Evolutionary conservation across 2,329 filamentous ascomycete species (phyloP).

Genomic region (Scedosporium minutisporum): DNA sequence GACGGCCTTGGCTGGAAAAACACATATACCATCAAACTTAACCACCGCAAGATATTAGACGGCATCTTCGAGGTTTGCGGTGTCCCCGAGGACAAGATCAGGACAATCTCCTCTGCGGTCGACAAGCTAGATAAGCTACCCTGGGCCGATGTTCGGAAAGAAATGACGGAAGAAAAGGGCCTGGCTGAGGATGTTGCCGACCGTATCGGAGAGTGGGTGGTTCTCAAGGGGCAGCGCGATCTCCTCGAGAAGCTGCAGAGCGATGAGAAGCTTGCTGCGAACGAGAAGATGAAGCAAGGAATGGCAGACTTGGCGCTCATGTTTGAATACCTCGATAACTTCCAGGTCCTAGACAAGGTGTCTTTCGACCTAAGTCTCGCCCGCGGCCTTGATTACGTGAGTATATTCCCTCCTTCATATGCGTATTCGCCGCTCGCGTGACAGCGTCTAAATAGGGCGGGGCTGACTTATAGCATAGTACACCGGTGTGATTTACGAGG

Average conservation of each 20-base stretch:
- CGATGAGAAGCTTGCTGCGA: conserved; percentile 59
- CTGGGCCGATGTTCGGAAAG: conserved; percentile 80
- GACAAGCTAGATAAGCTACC: conserved; percentile 80
- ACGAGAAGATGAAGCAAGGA: conserved; percentile 68
- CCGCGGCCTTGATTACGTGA: conserved; percentile 61
- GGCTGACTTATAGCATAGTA: conserved; percentile 51
- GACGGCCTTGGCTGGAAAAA: conserved; percentile 31
- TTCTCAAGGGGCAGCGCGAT: conserved; percentile 64
- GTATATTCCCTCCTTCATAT: not conserved
- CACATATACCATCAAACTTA: conserved; percentile 73
- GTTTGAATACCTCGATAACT: conserved; percentile 72
- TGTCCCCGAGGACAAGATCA: conserved; percentile 77
- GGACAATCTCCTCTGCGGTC: conserved; percentile 83
- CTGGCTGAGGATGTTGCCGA: conserved; percentile 69
- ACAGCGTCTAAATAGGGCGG: not conserved
- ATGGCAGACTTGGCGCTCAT: conserved; percentile 72
- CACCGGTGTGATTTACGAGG: conserved; percentile 84
- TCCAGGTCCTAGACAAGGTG: conserved; percentile 61
- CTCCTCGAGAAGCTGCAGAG: conserved; percentile 60
- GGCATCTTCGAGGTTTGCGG: conserved; percentile 87
- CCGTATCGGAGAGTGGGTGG: conserved; percentile 78
- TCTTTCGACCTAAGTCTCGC: conserved; percentile 88
- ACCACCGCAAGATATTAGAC: conserved; percentile 89
- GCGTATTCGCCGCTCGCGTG: not conserved
- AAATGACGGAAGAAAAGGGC: conserved; percentile 91